A percentile compares a stretch with the other conserved stretches of the same genome.
These are phyloP conservation scores for Aquilaria yunnanensis DNA, from an alignment of 345 rosid species.

Conservation along the genomic window DNA sequence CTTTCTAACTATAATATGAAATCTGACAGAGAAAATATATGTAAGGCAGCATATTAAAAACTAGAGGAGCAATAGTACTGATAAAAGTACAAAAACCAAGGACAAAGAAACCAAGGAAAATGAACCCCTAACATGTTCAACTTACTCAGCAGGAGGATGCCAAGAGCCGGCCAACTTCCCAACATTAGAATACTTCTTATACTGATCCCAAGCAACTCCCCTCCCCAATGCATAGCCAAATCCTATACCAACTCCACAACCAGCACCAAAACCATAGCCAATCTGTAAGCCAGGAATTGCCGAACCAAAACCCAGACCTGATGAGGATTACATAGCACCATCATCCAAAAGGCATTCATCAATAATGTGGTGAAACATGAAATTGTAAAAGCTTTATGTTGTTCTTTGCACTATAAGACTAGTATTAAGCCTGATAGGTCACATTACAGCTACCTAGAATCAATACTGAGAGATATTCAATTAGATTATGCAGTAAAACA, in stretches of 20 bases:
- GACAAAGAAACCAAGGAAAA: too few relatives aligned
- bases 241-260: constrained; percentile 87
- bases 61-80: background rate
- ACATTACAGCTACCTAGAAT: too few relatives aligned
- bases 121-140: background rate
- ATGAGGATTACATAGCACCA: constrained; percentile 7
- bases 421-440: background rate
- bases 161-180: constrained; percentile 29
- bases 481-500: too few relatives aligned
- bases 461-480: too few relatives aligned
- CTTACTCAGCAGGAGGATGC: constrained; percentile 45
- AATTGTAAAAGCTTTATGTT: too few relatives aligned
- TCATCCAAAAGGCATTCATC: background rate
- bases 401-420: background rate
- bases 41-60: background rate
- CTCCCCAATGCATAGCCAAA: constrained; percentile 82
- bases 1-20: too few relatives aligned
- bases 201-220: constrained; percentile 66
- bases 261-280: constrained; percentile 74
- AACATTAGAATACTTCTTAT: constrained; percentile 39
- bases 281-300: constrained; percentile 80
- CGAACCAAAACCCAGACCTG: constrained; percentile 80
- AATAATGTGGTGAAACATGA: too few relatives aligned
- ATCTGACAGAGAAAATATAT: background rate
- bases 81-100: background rate